Base-by-base conservation (phyloP, 2,329 filamentous ascomycete species). In the Xylaria sp. region DNA sequence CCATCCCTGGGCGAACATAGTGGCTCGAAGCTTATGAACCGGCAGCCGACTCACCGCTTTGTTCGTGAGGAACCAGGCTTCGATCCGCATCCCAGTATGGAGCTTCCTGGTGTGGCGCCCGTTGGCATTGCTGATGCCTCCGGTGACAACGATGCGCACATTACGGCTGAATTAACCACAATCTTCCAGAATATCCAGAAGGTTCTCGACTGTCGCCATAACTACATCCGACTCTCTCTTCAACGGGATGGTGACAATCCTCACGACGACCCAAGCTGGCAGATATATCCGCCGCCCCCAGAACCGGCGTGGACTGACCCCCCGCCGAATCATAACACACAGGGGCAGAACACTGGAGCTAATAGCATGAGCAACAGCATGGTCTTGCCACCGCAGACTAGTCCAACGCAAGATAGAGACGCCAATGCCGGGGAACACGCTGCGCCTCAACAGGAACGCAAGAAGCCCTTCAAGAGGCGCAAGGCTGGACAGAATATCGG, bases 111-210 rank as follows among this genome's bases (percentile, higher is more conserved):
- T 60, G 87, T 87, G 20, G 82, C 90, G 62, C 88, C 89, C 18
- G 78, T 90, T n/a, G 89, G 89, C 3, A 84, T 87, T 72, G 88
- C 90, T 39, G 88, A 88, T 75, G 91, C 90, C 9, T 89, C 91
- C 74, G 89, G 90, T 54, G 87, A 92, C 65, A 91, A 88, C 55
- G 93, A 97, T 75, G 89, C 92, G 48, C 91, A 92, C 62, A 91
- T 98, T 74, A 94, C 93, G 1, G 87, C 92, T 2, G 96, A 99
- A 81, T 84, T 99, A 72, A 90, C 89, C 75, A 87, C 89, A 23
- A 98, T 99, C 73, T 98, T 97, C 76, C 91, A 90, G 73, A 97
- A 96, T 74, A 94, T 99, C 65, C 93, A 97, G 79, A 91, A 92
- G 74, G 89, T 98, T n/a, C 82, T 98, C 55, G 93, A 98, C 75